Percentiles rank a stretch among this genome's conserved stretches.
Conservation (phyloP, 164 flowering plant species). For the Vitis amurensis region DNA sequence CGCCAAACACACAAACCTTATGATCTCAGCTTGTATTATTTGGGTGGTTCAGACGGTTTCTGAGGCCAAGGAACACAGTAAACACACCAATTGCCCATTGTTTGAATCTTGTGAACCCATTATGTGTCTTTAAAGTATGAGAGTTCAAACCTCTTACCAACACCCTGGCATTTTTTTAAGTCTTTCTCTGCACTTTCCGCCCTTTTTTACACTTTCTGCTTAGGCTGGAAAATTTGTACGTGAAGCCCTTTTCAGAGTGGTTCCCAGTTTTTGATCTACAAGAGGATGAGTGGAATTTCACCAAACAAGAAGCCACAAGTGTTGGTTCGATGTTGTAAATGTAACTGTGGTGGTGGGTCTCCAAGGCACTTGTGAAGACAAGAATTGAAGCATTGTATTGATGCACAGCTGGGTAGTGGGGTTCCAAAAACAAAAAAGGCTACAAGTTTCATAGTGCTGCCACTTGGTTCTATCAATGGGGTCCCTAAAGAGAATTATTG, state of each 20-base stretch:
- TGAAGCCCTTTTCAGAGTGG: slow-evolving; percentile 1
- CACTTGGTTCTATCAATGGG: background rate
- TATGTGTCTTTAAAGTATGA: no score
- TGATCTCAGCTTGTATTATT: no score
- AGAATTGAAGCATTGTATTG: background rate
- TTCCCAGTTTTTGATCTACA: background rate
- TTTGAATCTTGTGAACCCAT: no score
- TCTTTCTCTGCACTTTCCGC: background rate
- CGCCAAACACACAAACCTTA: no score
- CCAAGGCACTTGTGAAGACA: background rate
- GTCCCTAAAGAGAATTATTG: slow-evolving; percentile 3
- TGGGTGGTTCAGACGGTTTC: no score
- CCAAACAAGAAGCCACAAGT: slow-evolving; percentile 4
- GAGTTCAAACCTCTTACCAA: background rate
- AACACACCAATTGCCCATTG: no score
- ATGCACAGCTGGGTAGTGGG: slow-evolving; percentile 5
- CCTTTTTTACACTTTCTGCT: background rate
- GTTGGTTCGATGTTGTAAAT: background rate
- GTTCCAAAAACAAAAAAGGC: background rate
- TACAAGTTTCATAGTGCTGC: background rate
- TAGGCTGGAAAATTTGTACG: background rate
- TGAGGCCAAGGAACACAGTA: no score
- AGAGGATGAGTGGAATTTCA: background rate
- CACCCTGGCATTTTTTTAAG: background rate
- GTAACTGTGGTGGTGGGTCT: background rate